A percentile compares a stretch with the other conserved stretches of the same genome.
Evolutionary conservation across 805 yeast species (phyloP).

Genomic region (Candida orba): DNA sequence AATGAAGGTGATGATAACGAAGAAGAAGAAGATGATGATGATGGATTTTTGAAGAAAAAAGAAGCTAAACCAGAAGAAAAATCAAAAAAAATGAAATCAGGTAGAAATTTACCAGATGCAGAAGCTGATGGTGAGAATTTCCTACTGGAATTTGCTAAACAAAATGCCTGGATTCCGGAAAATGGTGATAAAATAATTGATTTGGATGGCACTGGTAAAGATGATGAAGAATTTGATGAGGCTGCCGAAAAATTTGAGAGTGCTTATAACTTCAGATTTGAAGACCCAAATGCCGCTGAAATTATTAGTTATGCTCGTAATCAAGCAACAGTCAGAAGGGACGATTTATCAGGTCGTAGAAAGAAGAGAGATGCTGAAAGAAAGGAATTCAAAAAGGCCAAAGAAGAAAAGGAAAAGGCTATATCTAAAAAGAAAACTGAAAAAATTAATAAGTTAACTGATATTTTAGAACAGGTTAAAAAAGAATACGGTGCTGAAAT

Average conservation of each 20-base stretch:
- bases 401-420: conserved; percentile 48
- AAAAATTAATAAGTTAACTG: conserved; percentile 72
- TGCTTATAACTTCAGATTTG: conserved; percentile 92
- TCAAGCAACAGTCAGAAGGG: conserved; percentile 86
- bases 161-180: conserved; percentile 86
- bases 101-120: conserved; percentile 56
- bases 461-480: conserved; percentile 41
- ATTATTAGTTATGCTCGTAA: conserved; percentile 91
- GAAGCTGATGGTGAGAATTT: conserved; percentile 56
- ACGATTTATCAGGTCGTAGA: conserved; percentile 66
- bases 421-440: conserved; percentile 65
- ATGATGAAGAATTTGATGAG: conserved; percentile 83
- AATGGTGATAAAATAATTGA: conserved; percentile 51
- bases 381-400: conserved; percentile 44
- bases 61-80: conserved; percentile 22
- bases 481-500: conserved; percentile 38
- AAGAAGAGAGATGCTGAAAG: conserved; percentile 69
- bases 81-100: conserved; percentile 21
- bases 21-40: conserved; percentile 34
- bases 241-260: conserved; percentile 88
- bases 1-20: conserved; percentile 36
- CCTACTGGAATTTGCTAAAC: conserved; percentile 60
- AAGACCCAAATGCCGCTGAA: conserved; percentile 85
- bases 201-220: conserved; percentile 39
- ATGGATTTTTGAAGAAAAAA: conserved; percentile 54